Base-by-base conservation (phyloP, 148 eudicot species). In the Spergularia bocconei region DNA sequence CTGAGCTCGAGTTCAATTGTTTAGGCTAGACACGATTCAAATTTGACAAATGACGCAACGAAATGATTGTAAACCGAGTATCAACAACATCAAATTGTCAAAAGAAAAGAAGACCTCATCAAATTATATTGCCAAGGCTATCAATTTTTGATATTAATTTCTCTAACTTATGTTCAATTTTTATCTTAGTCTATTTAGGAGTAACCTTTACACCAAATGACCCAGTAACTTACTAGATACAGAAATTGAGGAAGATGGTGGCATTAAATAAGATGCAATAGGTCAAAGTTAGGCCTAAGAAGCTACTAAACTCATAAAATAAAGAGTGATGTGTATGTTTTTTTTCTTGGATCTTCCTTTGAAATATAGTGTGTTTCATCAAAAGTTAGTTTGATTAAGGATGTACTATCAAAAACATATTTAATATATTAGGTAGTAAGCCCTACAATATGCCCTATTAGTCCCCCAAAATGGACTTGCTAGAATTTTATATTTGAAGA, bases 361-460 rank as follows among this genome's bases (percentile, higher is more conserved):
- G 70, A 53, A 61, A 38, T 52, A 70, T 38, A 77, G 75, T 52
- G 70, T 29, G n/a, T 44, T 44, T 72, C 23, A 41, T 48, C 56
- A 72, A 21, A 72, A 72, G 41, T 72, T 57, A 62, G 54, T 52
- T 70, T 61, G 10, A 55, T 51, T 70, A 51, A 61, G 67, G 25
- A 62, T 33, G 19, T 77, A 38, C 53, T 53, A n/a, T 36, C 72
- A 21, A 29, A 29, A 3, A 69, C 41, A 70, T 52, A 53, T 54
- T 21, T 10, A 13, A 29, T 29, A 1, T 29, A 53, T 20, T 25
- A 52, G 11, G 11, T 10, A 4, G 11, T 10, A 4, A 36, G 48
- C 11, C 15, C 44, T 36, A 39, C 53, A 19, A 15, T 39, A 65
- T 38, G 15, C 69, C 41, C 69, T 65, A 52, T 23, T 23, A 14